These are phyloP conservation scores for Evernia prunastri DNA, from an alignment of 495 filamentous ascomycete genomes.

Conservation along the genomic window DNA sequence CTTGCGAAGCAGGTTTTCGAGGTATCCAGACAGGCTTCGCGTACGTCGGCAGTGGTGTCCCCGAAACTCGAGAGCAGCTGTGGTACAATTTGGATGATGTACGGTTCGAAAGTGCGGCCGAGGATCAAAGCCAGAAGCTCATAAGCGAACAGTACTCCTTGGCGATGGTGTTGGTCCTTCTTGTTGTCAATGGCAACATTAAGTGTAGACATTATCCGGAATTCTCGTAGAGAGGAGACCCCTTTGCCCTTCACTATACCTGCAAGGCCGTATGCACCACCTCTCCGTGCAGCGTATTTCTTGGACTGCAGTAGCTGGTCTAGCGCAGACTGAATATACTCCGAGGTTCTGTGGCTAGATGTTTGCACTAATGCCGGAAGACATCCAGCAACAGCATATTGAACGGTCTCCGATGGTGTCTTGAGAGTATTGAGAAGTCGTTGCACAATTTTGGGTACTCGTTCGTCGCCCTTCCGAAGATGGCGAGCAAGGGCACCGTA, in stretches of 20 bases:
- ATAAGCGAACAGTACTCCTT: conserved; percentile 82
- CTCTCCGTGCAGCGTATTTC: conserved; percentile 82
- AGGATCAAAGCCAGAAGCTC: conserved; percentile 83
- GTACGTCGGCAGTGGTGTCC: conserved; percentile 78
- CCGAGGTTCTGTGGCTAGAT: conserved; percentile 63
- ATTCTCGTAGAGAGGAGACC: conserved; percentile 73
- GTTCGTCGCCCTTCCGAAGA: conserved; percentile 71
- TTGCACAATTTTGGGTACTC: conserved; percentile 77
- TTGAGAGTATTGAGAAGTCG: conserved; percentile 77
- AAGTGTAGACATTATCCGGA: conserved; percentile 74
- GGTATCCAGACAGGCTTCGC: conserved; percentile 85
- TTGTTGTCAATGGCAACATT: conserved; percentile 80
- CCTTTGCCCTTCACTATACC: conserved; percentile 83
- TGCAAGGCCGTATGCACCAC: conserved; percentile 90
- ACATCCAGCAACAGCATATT: conserved; percentile 91
- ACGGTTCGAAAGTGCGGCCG: conserved; percentile 86
- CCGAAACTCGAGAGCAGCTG: conserved; percentile 85
- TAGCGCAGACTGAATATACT: conserved; percentile 73
- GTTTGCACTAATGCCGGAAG: conserved; percentile 81
- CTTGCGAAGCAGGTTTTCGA: conserved; percentile 90
- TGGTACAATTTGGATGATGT: conserved; percentile 90
- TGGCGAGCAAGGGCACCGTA: conserved; percentile 91
- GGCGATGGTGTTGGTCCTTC: conserved; percentile 79
- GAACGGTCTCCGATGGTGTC: conserved; percentile 94
- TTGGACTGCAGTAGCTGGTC: conserved; percentile 75